These are phyloP conservation scores for Solanum pennellii DNA, from an alignment of 257 asterid species.

Conservation along the genomic window DNA sequence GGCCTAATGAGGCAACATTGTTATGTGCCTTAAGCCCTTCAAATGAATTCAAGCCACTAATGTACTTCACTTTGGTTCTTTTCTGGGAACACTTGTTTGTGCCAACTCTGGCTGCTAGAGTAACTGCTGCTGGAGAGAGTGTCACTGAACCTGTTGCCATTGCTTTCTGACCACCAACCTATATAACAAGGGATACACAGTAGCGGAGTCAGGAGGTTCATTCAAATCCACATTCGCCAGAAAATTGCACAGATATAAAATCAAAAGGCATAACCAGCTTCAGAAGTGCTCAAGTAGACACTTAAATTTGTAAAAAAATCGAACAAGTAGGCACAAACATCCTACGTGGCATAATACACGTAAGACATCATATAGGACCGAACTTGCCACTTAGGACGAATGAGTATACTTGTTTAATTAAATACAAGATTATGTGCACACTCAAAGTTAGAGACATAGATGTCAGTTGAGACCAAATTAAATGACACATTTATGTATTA, in stretches of 20 bases:
- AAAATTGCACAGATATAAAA: neutral
- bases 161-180: neutral
- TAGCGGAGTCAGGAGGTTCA: neutral
- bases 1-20: conserved; percentile 43
- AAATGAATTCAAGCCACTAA: conserved; percentile 58
- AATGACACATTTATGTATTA: no score
- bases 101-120: conserved; percentile 23
- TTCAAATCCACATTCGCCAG: neutral
- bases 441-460: neutral
- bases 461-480: neutral
- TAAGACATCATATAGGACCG: neutral
- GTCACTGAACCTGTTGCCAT: conserved; percentile 38
- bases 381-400: neutral
- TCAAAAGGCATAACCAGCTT: neutral
- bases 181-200: neutral
- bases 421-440: neutral
- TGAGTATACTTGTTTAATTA: neutral
- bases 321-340: neutral
- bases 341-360: neutral
- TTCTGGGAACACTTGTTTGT: conserved; percentile 17
- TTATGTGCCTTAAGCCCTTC: conserved; percentile 75
- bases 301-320: neutral
- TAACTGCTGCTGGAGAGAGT: conserved; percentile 24
- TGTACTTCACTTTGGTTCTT: conserved; percentile 31
- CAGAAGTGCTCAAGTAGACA: no score